Evolutionary conservation across 306 rosid species (phyloP), one percentile per base, ranked within the genome.

Genomic region (Cucumis cinereus): DNA sequence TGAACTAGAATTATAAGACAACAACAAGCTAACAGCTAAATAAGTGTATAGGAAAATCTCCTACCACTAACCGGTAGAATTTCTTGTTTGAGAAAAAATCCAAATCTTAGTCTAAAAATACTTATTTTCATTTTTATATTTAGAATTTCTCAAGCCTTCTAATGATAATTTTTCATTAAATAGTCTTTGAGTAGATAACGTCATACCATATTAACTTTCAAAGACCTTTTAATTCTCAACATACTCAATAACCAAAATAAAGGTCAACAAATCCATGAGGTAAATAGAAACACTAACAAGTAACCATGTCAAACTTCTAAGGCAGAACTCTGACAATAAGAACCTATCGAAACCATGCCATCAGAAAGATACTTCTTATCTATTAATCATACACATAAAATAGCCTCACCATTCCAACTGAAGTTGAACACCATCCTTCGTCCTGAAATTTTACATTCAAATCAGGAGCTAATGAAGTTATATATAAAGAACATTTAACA

Each of bases 381-480:
- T 10, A 38, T 66, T 66, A 61, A 35, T 61, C 69, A 61, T 30
- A 61, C n/a, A 17, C 62, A 73, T 71, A 69, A 61, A 70, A 70
- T 45, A 81, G 80, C 77, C 96, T 86, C 86, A 94, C 98, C 96
- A 85, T 81, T 91, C 97, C 74, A 94, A 89, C 87, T 94, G 98
- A 80, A 83, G 96, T 85, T 91, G 96, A 77, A 94, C 98, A 12
- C 86, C 76, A 71, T 90, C 96, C 87, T 94, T 91, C 86, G 71
- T 83, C 74, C 98, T 94, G 76, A 82, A 79, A 86, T 71, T 16
- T 80, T 68, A 75, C 86, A 88, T 82, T 57, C 17, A 70, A 80
- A 81, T 26, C 54, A 78, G 82, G 59, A 83, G 80, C 79, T 77
- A 28, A 82, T 76, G 68, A 45, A 50, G 82, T 52, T 10, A 49